Evolutionary conservation across 352 stramenopile genomes (phyloP).

Genomic region (Globisporangium carolinianum): DNA sequence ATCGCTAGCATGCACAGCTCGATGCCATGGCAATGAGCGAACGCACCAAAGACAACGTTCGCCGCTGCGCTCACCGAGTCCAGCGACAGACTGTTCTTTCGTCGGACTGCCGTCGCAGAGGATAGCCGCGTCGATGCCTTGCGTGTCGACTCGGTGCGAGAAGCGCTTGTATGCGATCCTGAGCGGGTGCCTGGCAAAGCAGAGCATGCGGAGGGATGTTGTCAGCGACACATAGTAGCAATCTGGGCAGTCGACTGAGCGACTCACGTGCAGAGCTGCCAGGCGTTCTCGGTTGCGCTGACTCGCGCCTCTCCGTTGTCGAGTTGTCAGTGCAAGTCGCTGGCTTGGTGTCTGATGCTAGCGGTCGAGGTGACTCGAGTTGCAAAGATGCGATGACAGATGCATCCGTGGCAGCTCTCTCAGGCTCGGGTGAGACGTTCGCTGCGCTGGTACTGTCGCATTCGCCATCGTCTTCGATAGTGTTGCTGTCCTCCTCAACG

Average conservation of each 20-base stretch:
- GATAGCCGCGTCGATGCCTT: background rate
- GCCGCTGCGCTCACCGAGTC: background rate
- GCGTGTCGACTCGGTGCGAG: background rate
- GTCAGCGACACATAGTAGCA: background rate
- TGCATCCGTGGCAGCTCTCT: background rate
- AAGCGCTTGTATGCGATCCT: background rate
- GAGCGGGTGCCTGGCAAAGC: background rate
- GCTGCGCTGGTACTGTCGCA: background rate
- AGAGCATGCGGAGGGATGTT: background rate
- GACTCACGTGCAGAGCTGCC: background rate
- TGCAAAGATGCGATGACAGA: background rate
- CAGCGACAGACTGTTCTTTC: background rate
- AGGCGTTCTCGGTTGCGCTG: conserved; percentile 1
- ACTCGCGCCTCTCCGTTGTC: background rate
- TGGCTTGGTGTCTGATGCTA: too few species aligned
- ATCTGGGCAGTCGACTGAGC: background rate
- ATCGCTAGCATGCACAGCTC: too few species aligned
- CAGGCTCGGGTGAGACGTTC: background rate
- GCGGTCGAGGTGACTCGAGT: too few species aligned
- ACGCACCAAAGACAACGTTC: conserved; percentile 5
- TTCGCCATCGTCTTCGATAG: background rate
- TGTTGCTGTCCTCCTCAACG: background rate
- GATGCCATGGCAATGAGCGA: background rate
- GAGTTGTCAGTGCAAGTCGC: background rate
- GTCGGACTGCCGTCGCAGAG: background rate